Percentiles rank a stretch among this genome's conserved stretches.
These are phyloP conservation scores for Lentinula sp. DNA, from an alignment of 768 basidiomycete species.

Conservation along the genomic window DNA sequence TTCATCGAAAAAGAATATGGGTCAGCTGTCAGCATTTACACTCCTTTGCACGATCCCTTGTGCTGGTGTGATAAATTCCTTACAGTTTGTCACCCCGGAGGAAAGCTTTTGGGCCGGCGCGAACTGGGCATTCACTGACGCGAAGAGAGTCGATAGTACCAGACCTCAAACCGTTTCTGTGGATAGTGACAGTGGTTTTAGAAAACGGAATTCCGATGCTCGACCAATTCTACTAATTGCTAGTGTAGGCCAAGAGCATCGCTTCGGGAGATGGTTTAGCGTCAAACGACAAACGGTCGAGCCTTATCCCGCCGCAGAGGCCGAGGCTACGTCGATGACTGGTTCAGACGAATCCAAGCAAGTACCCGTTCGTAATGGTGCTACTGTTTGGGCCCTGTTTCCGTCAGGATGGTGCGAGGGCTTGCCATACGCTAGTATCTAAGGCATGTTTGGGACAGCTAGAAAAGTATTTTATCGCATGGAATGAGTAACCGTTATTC, in stretches of 20 bases:
- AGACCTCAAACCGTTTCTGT: background rate
- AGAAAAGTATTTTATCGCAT: background rate
- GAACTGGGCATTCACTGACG: slow-evolving; percentile 24
- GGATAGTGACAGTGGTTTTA: background rate
- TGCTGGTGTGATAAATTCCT: slow-evolving; percentile 82
- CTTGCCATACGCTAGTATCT: background rate
- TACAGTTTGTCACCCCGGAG: slow-evolving; percentile 67
- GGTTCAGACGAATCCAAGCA: background rate
- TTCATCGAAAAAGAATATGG: slow-evolving; percentile 6
- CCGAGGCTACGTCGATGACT: background rate
- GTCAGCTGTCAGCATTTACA: slow-evolving; percentile 71
- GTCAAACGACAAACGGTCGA: background rate
- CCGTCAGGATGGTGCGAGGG: background rate
- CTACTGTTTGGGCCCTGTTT: background rate
- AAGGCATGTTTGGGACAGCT: background rate
- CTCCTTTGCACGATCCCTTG: slow-evolving; percentile 58
- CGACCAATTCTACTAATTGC: slow-evolving; percentile 59
- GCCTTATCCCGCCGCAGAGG: background rate
- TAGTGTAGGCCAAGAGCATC: slow-evolving; percentile 82
- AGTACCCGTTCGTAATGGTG: background rate
- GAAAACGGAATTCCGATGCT: slow-evolving; percentile 10
- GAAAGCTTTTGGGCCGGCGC: slow-evolving; percentile 34
- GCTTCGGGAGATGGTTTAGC: slow-evolving; percentile 75
- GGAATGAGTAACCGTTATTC: background rate
- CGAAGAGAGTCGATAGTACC: background rate